These are phyloP conservation scores for Eimeria falciformis DNA, from an alignment of 169 alveolate genomes.

Conservation along the genomic window DNA sequence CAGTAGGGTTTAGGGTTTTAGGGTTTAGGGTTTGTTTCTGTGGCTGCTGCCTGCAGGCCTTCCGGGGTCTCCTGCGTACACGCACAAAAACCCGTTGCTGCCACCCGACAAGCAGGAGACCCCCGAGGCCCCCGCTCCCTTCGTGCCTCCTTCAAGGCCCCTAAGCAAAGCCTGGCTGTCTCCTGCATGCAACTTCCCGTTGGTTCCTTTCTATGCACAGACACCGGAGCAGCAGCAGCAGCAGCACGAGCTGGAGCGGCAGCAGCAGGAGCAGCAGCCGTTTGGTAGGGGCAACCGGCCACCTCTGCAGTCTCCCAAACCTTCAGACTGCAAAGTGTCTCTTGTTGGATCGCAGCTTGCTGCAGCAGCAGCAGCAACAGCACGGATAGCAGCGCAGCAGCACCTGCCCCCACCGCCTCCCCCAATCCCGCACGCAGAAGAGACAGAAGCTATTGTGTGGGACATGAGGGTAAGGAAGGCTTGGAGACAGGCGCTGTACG, in stretches of 20 bases:
- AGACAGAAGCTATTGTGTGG: not conserved
- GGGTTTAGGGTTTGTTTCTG: not conserved
- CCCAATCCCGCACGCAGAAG: not conserved
- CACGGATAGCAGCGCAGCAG: not conserved
- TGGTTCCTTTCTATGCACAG: not conserved
- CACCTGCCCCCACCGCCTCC: not conserved
- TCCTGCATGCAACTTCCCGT: not conserved
- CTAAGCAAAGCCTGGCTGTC: not conserved
- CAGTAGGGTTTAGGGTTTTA: constrained; percentile 1
- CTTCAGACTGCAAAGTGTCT: not conserved
- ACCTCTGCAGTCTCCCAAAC: not conserved
- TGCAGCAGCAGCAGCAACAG: constrained; percentile 26
- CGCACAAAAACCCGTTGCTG: constrained; percentile 6
- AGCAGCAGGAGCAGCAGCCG: constrained; percentile 9
- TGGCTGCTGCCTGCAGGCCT: not conserved
- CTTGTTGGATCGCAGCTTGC: not conserved
- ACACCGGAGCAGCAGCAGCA: constrained; percentile 12
- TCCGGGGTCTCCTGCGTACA: constrained; percentile 6
- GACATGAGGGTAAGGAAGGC: not conserved
- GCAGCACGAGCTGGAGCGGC: constrained; percentile 24
- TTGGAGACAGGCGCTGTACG: not conserved
- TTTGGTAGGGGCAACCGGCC: not conserved
- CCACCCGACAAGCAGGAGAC: not conserved
- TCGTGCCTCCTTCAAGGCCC: not conserved
- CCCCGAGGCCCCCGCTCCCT: constrained; percentile 24